Conservation (phyloP, 2,329 filamentous ascomycete species). For the Huntiella decipiens region DNA sequence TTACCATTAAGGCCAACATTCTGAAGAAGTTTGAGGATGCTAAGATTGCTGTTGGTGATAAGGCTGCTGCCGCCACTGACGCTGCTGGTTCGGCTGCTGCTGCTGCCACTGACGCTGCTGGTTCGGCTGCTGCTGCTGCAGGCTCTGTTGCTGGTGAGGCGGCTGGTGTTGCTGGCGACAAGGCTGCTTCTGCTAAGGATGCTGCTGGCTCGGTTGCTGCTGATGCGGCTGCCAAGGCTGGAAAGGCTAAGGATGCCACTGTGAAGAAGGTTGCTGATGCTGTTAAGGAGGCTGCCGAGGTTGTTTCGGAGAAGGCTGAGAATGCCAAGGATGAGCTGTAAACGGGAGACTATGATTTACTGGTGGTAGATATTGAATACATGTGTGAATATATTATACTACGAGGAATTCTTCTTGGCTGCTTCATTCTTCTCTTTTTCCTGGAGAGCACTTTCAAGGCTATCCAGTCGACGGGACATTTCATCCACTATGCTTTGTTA, state of each 20-base stretch:
- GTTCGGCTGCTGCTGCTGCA: background rate
- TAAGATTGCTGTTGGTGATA: conserved; percentile 12
- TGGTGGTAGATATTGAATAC: background rate
- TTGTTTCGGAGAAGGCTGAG: conserved; percentile 17
- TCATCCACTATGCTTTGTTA: conserved; percentile 54
- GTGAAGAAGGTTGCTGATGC: conserved; percentile 24
- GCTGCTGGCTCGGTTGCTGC: background rate
- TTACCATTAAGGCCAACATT: conserved; percentile 74
- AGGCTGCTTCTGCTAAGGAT: conserved; percentile 1
- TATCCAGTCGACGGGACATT: conserved; percentile 74
- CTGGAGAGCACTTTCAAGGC: conserved; percentile 55
- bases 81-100: background rate
- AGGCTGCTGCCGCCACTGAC: background rate
- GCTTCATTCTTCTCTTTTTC: conserved; percentile 30
- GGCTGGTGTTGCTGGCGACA: background rate
- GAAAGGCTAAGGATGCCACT: background rate
- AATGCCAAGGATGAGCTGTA: conserved; percentile 59
- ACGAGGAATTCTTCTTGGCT: conserved; percentile 19
- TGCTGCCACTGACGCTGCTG: conserved; percentile 1
- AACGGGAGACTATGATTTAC: conserved; percentile 13
- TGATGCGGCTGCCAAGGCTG: conserved; percentile 1
- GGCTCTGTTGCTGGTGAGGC: background rate
- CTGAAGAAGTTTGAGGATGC: conserved; percentile 55
- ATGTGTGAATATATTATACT: background rate
- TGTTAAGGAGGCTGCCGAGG: conserved; percentile 24